Conservation (phyloP, 164 flowering plant genomes). For the Aristolochia fimbriata region DNA sequence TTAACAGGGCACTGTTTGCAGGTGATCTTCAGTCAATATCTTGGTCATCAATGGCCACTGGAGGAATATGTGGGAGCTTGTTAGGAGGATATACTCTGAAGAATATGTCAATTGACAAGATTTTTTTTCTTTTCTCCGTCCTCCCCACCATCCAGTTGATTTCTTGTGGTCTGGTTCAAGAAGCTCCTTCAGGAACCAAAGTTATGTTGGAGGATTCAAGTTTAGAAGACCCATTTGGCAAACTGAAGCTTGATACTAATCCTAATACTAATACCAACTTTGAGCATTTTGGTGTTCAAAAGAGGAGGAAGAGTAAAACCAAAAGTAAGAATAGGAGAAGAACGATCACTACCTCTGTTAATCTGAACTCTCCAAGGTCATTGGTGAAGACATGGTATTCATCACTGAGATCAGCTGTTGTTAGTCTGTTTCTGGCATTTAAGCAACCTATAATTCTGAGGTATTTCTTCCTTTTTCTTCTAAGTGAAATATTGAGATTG, state of each 20-base stretch:
- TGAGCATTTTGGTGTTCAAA: too few relatives aligned
- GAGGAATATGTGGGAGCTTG: slow-evolving; percentile 86
- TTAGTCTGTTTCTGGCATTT: slow-evolving; percentile 57
- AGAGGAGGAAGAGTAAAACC: too few relatives aligned
- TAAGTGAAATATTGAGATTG: too few relatives aligned
- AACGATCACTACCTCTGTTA: slow-evolving; percentile 4
- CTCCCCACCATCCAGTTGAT: slow-evolving; percentile 64
- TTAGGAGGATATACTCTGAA: slow-evolving; percentile 75
- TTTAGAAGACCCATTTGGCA: slow-evolving; percentile 1
- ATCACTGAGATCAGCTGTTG: slow-evolving; percentile 55
- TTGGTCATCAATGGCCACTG: slow-evolving; percentile 89
- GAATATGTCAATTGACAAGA: slow-evolving; percentile 45
- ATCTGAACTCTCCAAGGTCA: slow-evolving; percentile 21
- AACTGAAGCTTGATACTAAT: too few relatives aligned
- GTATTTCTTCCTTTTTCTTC: slow-evolving; percentile 21
- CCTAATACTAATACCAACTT: too few relatives aligned
- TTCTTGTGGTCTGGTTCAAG: slow-evolving; percentile 75
- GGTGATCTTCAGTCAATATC: slow-evolving; percentile 91
- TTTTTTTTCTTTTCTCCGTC: slow-evolving; percentile 66
- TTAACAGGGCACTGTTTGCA: slow-evolving; percentile 70
- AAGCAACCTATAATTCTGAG: slow-evolving; percentile 71
- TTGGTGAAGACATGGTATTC: slow-evolving; percentile 31
- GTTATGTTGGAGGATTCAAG: slow-evolving; percentile 16
- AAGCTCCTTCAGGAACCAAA: slow-evolving; percentile 27
- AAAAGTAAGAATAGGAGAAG: too few relatives aligned